These are phyloP conservation scores for Xylaria cubensis DNA, from an alignment of 495 filamentous ascomycete genomes.

Conservation along the genomic window DNA sequence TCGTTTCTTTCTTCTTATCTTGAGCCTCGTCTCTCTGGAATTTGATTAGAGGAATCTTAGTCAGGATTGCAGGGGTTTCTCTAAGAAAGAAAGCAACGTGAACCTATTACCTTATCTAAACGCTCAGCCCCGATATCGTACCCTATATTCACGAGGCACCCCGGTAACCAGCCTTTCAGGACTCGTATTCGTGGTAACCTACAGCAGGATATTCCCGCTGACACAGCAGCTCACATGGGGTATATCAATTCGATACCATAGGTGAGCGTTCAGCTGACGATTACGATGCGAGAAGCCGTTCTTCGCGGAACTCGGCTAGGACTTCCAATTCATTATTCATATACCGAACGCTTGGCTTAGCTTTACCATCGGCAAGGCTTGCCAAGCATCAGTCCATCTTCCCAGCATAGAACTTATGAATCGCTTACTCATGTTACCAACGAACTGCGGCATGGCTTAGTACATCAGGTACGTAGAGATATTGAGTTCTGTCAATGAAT, in stretches of 20 bases:
- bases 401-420: not conserved
- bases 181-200: not conserved
- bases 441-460: not conserved
- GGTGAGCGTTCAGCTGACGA: not conserved
- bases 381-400: not conserved
- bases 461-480: not conserved
- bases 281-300: not conserved
- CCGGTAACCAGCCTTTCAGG: not conserved
- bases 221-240: slow-evolving; percentile 4
- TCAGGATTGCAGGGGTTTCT: not conserved
- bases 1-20: not conserved
- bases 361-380: not conserved
- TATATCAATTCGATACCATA: not conserved
- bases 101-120: slow-evolving; percentile 2
- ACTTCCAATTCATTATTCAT: not conserved
- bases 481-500: not conserved
- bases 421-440: not conserved
- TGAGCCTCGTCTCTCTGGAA: not conserved
- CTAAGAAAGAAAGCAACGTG: not conserved
- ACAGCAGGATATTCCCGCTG: not conserved
- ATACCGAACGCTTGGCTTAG: not conserved
- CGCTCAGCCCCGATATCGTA: not conserved
- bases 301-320: not conserved
- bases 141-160: not conserved
- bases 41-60: not conserved